These are phyloP conservation scores for Entomortierella beljakovae DNA, from an alignment of 192 early-diverging fungal genomes.

Conservation along the genomic window DNA sequence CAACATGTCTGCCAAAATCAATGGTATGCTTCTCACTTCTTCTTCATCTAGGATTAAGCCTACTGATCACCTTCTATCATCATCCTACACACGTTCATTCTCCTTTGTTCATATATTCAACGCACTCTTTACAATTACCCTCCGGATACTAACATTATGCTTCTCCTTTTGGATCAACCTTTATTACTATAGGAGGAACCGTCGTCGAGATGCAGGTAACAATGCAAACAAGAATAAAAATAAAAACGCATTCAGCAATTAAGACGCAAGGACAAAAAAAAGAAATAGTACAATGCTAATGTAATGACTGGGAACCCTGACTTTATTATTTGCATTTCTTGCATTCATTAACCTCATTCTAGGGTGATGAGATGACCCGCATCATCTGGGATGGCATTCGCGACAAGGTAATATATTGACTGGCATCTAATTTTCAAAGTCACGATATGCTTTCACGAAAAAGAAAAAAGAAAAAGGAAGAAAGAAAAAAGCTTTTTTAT, in stretches of 20 bases:
- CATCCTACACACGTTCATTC: background rate
- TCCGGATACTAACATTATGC: background rate
- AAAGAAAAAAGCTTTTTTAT: too few relatives aligned
- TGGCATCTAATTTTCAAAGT: background rate
- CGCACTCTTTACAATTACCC: background rate
- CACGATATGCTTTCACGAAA: too few relatives aligned
- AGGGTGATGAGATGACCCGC: constrained; percentile 99
- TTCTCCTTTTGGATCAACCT: background rate
- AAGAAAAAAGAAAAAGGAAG: too few relatives aligned
- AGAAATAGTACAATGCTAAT: too few relatives aligned
- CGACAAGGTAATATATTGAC: constrained; percentile 79
- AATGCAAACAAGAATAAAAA: background rate
- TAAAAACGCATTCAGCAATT: too few relatives aligned
- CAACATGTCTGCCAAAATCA: constrained; percentile 50
- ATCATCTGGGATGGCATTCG: constrained; percentile 98
- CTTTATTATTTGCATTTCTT: background rate
- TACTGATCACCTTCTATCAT: background rate
- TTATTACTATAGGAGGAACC: constrained; percentile 40
- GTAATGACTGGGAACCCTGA: background rate
- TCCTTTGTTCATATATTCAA: background rate
- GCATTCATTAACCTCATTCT: constrained; percentile 53
- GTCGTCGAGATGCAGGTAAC: constrained; percentile 57
- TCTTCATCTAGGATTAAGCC: too few relatives aligned
- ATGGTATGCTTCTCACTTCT: constrained; percentile 12
- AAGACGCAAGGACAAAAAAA: too few relatives aligned